Conservation (phyloP, 208 protist genomes). For the Eutreptiella sp. region DNA sequence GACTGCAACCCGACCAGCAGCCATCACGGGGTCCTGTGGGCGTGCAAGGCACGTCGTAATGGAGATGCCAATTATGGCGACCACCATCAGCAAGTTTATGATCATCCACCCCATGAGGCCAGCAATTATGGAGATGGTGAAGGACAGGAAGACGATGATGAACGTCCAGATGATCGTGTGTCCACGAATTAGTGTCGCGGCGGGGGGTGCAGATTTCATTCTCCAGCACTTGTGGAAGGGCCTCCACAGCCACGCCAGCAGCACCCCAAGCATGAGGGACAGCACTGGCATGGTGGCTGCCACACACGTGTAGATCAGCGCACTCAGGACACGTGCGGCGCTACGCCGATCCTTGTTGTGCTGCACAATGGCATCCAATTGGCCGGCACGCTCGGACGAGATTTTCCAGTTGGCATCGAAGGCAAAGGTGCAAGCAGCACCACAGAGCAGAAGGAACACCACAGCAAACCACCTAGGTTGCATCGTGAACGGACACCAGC, state of each 20-base stretch:
- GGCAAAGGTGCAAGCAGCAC: no score
- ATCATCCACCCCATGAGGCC: constrained; percentile 2
- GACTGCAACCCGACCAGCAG: no score
- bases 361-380: background rate
- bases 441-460: no score
- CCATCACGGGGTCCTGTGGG: no score
- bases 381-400: no score
- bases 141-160: background rate
- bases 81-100: background rate
- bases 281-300: background rate
- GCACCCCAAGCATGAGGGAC: background rate
- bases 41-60: background rate
- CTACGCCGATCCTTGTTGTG: background rate
- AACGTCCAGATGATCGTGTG: background rate
- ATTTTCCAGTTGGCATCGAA: no score
- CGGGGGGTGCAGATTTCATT: background rate
- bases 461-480: no score
- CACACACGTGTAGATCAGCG: background rate
- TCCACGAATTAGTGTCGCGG: background rate
- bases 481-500: no score
- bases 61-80: background rate
- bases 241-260: background rate
- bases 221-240: background rate
- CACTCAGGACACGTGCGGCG: background rate
- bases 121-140: background rate